Base-by-base conservation (phyloP, 2,329 filamentous ascomycete genomes). In the Aspergillus japonicus region DNA sequence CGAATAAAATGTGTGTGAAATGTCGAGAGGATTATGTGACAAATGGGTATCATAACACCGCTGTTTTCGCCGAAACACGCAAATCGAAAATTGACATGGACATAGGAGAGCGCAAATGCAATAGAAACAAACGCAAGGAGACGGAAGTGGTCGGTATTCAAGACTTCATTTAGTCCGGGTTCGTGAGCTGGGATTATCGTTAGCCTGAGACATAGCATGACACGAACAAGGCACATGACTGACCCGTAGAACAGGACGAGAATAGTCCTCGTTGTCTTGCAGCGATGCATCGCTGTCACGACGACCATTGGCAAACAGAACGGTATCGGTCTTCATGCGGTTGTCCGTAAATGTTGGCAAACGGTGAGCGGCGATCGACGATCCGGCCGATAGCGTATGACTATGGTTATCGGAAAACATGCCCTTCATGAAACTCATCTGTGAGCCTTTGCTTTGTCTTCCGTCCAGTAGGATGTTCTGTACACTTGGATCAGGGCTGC, bases 261-360 rank as follows among this genome's bases (percentile, higher is more conserved):
- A 80, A 67, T 81, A 81, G 63, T 81, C 79, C 66, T 79, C 76
- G 58, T 80, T 76, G 61, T 81, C 79, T 61, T 80, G 78, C 21
- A 81, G 73, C 19, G 78, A 81, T 19, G 79, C 69, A 60, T 75
- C 78, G 66, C 78, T 80, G 49, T 75, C 68, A 35, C 77, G 77
- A 52, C 71, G 67, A 56, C 76, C 77, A 54, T 77, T 72, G 14
- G 73, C 71, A 63, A 77, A 78, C 56, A 80, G 71, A 24, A 72
- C 64, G 7, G 74, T 71, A 60, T 75, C 75, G 50, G 76, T 75
- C 60, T 79, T 80, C 71, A 81, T 69, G 58, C 79, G 76, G 62
- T 75, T 75, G 62, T 81, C 79, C 44, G 75, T 80, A 54, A 76
- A 78, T 14, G 70, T 72, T 5, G 68, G 69, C 54, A 71, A 63